phyloP scores from a whole-genome alignment of 1,284 basidiomycete genomes.

The Ceratobasidium sp. region DNA sequence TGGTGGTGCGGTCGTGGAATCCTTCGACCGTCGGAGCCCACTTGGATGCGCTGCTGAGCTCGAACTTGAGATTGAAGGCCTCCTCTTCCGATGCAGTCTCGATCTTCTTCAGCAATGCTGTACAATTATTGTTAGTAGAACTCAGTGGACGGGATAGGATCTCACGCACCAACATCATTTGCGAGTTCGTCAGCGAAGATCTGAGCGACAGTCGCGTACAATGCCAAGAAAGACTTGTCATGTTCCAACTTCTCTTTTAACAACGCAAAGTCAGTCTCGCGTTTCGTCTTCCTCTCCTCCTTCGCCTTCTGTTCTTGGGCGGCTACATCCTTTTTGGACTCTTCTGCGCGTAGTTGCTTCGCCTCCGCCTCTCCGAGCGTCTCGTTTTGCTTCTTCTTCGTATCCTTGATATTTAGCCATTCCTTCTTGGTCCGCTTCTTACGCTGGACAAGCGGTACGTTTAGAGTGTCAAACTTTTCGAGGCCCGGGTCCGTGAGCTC shows the following conservation, averaged over 20 bases:
- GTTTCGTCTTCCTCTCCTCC: conserved; percentile 52
- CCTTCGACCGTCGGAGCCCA: conserved; percentile 74
- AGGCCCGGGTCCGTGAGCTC: conserved; percentile 59
- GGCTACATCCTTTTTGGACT: conserved; percentile 49
- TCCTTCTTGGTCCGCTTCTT: conserved; percentile 23
- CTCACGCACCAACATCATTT: conserved; percentile 59
- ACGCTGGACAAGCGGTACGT: conserved; percentile 28
- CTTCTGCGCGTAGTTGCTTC: conserved; percentile 52
- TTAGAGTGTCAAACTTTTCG: conserved; percentile 56
- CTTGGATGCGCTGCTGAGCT: conserved; percentile 71
- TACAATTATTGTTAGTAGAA: conserved; percentile 2
- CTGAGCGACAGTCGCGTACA: conserved; percentile 73
- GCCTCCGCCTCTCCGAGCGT: conserved; percentile 52
- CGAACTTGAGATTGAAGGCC: conserved; percentile 57
- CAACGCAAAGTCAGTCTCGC: conserved; percentile 55
- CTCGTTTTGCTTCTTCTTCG: conserved; percentile 41
- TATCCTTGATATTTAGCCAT: conserved; percentile 10
- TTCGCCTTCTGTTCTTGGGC: conserved; percentile 53
- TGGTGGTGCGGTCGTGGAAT: conserved; percentile 72
- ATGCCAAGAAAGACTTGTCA: conserved; percentile 67
- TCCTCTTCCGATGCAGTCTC: conserved; percentile 54
- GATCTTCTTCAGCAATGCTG: conserved; percentile 52
- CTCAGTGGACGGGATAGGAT: too few species aligned
- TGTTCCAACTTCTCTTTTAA: conserved; percentile 61
- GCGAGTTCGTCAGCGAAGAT: conserved; percentile 69